A percentile compares a stretch with the other conserved stretches of the same genome.
Conservation (phyloP, 2,329 filamentous ascomycete genomes). For the Paecilomyces variotii region DNA sequence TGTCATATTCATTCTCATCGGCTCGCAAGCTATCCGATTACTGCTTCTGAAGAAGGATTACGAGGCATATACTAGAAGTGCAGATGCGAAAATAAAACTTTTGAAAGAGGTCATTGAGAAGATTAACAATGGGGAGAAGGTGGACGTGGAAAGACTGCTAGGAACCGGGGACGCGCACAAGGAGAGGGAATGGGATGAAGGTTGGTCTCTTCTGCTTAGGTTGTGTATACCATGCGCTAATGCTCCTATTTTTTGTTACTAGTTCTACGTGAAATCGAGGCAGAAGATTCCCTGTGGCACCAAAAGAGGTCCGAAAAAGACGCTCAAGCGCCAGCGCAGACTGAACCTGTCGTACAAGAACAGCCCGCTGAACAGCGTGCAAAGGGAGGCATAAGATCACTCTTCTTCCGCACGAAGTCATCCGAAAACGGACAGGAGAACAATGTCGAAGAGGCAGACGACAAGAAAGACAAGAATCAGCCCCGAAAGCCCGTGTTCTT, state of each 20-base stretch:
- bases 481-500: background rate
- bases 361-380: background rate
- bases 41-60: conserved; percentile 72
- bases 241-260: background rate
- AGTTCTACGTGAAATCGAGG: conserved; percentile 34
- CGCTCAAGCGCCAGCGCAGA: background rate
- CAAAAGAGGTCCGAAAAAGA: conserved; percentile 14
- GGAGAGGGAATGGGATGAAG: conserved; percentile 83
- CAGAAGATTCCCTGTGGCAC: conserved; percentile 32
- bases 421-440: background rate
- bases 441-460: background rate
- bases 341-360: background rate
- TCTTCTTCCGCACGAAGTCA: background rate
- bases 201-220: conserved; percentile 38
- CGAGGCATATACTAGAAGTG: conserved; percentile 61
- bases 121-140: conserved; percentile 46
- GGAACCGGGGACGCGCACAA: conserved; percentile 67
- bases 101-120: conserved; percentile 57
- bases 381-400: background rate
- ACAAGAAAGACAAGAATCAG: background rate
- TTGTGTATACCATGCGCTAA: conserved; percentile 4
- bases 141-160: conserved; percentile 75
- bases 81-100: conserved; percentile 69
- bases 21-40: conserved; percentile 92
- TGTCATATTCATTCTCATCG: conserved; percentile 75